Conservation (phyloP, 176 grass and related monocot genomes). For the Carex kokanica region DNA sequence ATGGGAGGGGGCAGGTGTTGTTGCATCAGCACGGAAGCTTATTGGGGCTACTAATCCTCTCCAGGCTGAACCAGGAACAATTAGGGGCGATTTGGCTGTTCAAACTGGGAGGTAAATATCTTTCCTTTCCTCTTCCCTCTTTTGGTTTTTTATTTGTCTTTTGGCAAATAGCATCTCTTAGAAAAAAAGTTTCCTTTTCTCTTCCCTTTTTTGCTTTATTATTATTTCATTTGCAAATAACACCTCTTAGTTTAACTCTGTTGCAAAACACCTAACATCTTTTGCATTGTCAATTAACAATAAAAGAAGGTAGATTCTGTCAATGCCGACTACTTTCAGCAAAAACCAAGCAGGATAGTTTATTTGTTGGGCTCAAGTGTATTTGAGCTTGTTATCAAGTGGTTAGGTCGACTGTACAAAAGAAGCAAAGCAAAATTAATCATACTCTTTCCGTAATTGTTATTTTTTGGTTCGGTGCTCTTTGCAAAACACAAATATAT, state of each 20-base stretch:
- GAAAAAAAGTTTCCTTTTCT: neutral
- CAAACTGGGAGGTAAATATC: conserved; percentile 78
- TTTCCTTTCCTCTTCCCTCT: conserved; percentile 6
- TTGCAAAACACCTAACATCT: neutral
- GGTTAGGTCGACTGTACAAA: neutral
- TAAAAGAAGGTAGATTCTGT: neutral
- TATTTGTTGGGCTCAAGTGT: neutral
- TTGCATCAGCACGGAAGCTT: conserved; percentile 89
- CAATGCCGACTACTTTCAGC: neutral
- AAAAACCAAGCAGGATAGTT: neutral
- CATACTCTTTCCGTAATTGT: neutral
- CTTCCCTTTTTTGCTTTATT: neutral
- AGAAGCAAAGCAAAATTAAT: neutral
- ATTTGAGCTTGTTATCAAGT: neutral
- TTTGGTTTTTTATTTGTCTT: conserved; percentile 9
- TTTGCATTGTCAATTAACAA: neutral
- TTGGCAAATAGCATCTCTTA: neutral
- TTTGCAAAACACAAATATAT: neutral
- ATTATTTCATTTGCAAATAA: neutral
- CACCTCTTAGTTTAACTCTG: neutral
- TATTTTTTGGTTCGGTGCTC: neutral
- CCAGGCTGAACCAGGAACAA: conserved; percentile 94
- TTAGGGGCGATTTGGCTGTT: conserved; percentile 89
- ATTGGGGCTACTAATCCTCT: conserved; percentile 93
- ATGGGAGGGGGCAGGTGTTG: conserved; percentile 85